Percentiles rank a stretch among this genome's conserved stretches.
Evolutionary conservation across 164 flowering plant genomes (phyloP).

Genomic region (Vitis rupestris): DNA sequence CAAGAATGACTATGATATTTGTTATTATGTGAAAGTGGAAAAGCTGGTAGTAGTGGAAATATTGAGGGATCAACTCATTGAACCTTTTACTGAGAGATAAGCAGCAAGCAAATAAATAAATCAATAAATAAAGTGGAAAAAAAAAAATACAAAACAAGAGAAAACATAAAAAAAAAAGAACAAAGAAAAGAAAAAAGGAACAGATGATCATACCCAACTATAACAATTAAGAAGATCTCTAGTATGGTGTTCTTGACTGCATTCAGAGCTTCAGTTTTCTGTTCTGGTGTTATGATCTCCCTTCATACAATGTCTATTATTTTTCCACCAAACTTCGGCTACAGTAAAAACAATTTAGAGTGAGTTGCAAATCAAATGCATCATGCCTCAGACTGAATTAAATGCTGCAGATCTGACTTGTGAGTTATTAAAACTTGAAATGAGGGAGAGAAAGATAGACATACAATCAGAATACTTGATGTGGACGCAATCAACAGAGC

Average conservation of each 20-base stretch:
- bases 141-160: no score
- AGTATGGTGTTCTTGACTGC: conserved; percentile 75
- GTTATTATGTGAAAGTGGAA: conserved; percentile 1
- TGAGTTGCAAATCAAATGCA: not conserved
- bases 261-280: conserved; percentile 60
- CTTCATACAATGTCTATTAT: conserved; percentile 93
- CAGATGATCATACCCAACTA: conserved; percentile 63
- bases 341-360: conserved; percentile 22
- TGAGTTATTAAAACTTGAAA: not conserved
- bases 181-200: not conserved
- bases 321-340: conserved; percentile 96
- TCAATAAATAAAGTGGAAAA: no score
- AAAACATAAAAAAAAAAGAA: not conserved
- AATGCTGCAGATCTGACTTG: not conserved
- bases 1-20: not conserved
- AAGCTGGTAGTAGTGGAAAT: not conserved
- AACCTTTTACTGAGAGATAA: no score
- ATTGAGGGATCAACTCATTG: no score
- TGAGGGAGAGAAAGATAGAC: conserved; percentile 17
- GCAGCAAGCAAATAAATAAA: no score
- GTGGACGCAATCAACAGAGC: conserved; percentile 70
- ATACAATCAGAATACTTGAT: conserved; percentile 58
- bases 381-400: not conserved
- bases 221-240: conserved; percentile 60
- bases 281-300: conserved; percentile 62